phyloP scores from a whole-genome alignment of 1,284 basidiomycete species.

The Fomitopsis schrenkii region DNA sequence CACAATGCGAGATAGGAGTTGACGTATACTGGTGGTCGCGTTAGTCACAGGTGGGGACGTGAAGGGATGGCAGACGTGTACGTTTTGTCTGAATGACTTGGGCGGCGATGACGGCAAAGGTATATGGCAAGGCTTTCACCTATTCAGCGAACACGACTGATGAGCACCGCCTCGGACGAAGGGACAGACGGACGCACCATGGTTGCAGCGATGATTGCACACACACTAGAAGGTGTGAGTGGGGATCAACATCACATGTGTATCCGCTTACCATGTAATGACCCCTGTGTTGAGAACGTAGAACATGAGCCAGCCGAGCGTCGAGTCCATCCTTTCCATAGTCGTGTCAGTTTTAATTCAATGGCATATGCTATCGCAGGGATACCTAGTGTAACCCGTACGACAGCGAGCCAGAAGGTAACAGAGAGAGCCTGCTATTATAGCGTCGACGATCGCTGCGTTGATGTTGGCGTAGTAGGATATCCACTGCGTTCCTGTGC shows the following conservation, averaged over 20 bases:
- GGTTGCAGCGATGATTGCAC: background rate
- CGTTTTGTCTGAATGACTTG: conserved; percentile 25
- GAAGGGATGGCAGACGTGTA: conserved; percentile 7
- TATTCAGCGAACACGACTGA: background rate
- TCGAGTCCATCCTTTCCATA: conserved; percentile 12
- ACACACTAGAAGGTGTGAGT: background rate
- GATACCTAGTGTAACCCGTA: conserved; percentile 12
- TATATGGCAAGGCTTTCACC: conserved; percentile 22
- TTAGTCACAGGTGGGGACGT: background rate
- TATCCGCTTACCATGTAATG: conserved; percentile 13
- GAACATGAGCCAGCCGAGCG: conserved; percentile 15
- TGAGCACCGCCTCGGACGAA: background rate
- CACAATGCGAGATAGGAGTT: conserved; percentile 27
- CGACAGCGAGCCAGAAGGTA: conserved; percentile 18
- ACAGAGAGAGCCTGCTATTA: conserved; percentile 17
- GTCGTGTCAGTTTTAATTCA: background rate
- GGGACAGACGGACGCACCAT: background rate
- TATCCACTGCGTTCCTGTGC: conserved; percentile 10
- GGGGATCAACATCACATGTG: background rate
- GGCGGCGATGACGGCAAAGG: conserved; percentile 20
- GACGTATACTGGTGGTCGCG: conserved; percentile 20
- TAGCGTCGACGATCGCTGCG: conserved; percentile 14
- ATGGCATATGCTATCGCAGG: background rate
- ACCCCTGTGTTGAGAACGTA: conserved; percentile 19
- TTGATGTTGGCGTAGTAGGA: conserved; percentile 15